Evolutionary conservation across 352 stramenopile species (phyloP).

Genomic region (Peronospora belbahrii): DNA sequence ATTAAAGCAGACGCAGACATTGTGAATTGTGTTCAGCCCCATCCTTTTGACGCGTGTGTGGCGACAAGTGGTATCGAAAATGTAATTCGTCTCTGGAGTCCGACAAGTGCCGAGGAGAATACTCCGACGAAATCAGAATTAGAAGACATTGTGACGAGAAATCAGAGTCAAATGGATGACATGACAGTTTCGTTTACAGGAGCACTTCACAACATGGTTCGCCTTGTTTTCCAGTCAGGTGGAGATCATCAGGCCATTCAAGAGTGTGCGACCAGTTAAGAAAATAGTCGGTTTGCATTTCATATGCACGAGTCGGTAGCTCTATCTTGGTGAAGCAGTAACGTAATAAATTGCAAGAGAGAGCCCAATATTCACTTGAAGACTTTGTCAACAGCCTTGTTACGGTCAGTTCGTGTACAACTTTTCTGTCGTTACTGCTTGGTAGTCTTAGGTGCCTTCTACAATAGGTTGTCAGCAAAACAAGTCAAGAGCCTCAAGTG

Average conservation of each 20-base stretch:
- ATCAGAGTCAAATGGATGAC: conserved; percentile 64
- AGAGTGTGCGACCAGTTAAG: conserved; percentile 63
- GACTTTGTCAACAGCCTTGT: no score
- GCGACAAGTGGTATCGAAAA: conserved; percentile 81
- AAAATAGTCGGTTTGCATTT: background rate
- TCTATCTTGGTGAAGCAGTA: no score
- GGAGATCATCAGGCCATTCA: conserved; percentile 47
- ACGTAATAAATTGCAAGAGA: no score
- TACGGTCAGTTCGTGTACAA: no score
- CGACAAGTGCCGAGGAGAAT: conserved; percentile 34
- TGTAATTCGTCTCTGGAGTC: conserved; percentile 74
- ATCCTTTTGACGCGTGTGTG: conserved; percentile 69
- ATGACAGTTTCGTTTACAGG: conserved; percentile 37
- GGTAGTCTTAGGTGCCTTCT: no score
- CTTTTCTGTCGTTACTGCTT: no score
- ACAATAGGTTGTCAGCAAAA: no score
- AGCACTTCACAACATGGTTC: conserved; percentile 53
- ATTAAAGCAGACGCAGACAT: conserved; percentile 81
- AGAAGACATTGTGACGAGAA: conserved; percentile 41
- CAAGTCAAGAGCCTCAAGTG: no score
- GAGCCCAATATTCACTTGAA: no score
- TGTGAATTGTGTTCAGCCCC: conserved; percentile 85
- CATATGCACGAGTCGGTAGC: no score
- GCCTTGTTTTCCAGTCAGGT: conserved; percentile 55
- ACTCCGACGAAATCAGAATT: conserved; percentile 41